These are phyloP conservation scores for Abortiporus biennis DNA, from an alignment of 1,284 basidiomycete genomes.

Conservation along the genomic window DNA sequence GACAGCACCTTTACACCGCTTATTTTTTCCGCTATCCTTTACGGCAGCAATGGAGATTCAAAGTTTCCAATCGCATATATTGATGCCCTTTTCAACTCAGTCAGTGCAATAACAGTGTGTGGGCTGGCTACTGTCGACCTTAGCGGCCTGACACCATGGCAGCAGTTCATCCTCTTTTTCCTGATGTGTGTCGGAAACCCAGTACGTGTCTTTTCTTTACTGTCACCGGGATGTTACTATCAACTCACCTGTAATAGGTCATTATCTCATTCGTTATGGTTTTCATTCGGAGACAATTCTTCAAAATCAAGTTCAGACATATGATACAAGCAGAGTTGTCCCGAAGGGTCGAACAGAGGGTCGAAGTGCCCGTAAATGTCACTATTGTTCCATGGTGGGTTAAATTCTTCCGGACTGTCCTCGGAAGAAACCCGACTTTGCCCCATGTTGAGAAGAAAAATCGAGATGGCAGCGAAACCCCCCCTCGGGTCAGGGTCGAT, in stretches of 20 bases:
- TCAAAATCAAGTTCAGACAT: slow-evolving; percentile 67
- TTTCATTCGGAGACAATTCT: slow-evolving; percentile 68
- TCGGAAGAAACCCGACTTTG: slow-evolving; percentile 14
- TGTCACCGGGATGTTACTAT: too few species aligned
- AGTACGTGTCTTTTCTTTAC: slow-evolving; percentile 34
- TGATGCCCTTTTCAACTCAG: slow-evolving; percentile 70
- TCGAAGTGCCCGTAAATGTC: slow-evolving; percentile 17
- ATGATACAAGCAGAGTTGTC: slow-evolving; percentile 50
- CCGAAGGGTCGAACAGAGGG: slow-evolving; percentile 17
- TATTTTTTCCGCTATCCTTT: slow-evolving; percentile 69
- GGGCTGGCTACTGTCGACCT: slow-evolving; percentile 73
- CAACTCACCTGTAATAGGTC: slow-evolving; percentile 37
- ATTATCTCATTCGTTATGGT: slow-evolving; percentile 71
- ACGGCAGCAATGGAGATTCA: slow-evolving; percentile 57
- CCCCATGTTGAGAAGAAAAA: slow-evolving; percentile 11
- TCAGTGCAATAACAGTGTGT: slow-evolving; percentile 77
- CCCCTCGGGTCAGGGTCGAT: slow-evolving; percentile 48
- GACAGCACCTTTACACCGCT: slow-evolving; percentile 70
- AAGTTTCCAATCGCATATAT: slow-evolving; percentile 58
- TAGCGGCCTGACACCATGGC: slow-evolving; percentile 67
- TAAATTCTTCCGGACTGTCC: neutral
- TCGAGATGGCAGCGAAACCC: slow-evolving; percentile 10
- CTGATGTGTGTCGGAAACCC: slow-evolving; percentile 71
- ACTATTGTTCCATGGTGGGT: slow-evolving; percentile 19
- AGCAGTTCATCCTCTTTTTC: slow-evolving; percentile 70